These are phyloP conservation scores for Mallotus repandus DNA, from an alignment of 441 rosid genomes.

Conservation along the genomic window DNA sequence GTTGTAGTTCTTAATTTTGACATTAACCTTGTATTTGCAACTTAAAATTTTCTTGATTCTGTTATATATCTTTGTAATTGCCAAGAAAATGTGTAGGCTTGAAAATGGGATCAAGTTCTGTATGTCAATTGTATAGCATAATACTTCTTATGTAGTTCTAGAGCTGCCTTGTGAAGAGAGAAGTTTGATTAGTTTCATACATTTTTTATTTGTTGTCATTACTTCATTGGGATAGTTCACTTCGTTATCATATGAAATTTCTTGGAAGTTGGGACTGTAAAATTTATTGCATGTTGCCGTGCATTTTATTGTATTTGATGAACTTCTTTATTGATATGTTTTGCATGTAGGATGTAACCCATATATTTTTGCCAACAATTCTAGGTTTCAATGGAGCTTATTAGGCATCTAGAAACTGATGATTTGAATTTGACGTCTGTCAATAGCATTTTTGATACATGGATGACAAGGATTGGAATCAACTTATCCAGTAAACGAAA, in stretches of 20 bases:
- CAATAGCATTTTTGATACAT: slow-evolving; percentile 51
- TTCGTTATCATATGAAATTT: no score
- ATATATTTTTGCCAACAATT: not conserved
- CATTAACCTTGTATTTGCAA: not conserved
- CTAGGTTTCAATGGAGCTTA: slow-evolving; percentile 65
- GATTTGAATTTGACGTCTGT: slow-evolving; percentile 33
- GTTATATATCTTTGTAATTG: not conserved
- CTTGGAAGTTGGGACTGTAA: no score
- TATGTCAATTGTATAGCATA: no score
- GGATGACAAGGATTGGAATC: slow-evolving; percentile 59
- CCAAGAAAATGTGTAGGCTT: no score
- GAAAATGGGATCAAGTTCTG: no score
- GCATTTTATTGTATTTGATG: not conserved
- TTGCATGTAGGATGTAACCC: not conserved
- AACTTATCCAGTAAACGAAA: slow-evolving; percentile 20
- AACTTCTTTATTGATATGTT: not conserved
- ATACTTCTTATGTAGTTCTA: no score
- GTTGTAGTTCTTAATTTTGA: not conserved
- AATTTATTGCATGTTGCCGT: no score
- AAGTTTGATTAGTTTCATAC: no score
- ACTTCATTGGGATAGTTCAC: no score
- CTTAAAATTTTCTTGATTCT: not conserved
- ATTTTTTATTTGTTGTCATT: no score
- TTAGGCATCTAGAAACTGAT: slow-evolving; percentile 39
- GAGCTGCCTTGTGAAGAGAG: no score